Percentiles rank a stretch among this genome's conserved stretches.
Conservation (phyloP, 2,329 filamentous ascomycete species). For the Pestalotiopsis sp. region DNA sequence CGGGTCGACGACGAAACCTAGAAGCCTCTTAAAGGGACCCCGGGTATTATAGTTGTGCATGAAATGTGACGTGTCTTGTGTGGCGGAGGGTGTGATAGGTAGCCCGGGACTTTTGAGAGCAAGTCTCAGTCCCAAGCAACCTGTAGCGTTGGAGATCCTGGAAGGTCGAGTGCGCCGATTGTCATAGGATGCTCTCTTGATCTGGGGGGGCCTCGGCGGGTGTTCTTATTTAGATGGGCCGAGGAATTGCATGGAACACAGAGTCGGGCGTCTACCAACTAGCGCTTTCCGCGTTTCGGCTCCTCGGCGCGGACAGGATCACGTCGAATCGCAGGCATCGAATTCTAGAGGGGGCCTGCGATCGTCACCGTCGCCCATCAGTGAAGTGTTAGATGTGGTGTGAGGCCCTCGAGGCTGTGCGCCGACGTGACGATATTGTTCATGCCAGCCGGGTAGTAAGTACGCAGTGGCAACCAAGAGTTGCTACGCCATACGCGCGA, state of each 20-base stretch:
- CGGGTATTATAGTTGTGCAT: neutral
- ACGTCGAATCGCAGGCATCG: neutral
- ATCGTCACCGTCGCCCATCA: neutral
- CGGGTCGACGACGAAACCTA: neutral
- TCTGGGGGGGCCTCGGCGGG: too few species aligned
- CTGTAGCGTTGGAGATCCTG: neutral
- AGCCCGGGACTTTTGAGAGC: neutral
- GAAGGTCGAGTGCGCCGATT: neutral
- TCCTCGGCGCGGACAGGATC: neutral
- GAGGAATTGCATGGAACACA: neutral
- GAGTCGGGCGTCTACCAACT: neutral
- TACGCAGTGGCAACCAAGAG: neutral
- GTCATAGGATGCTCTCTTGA: too few species aligned
- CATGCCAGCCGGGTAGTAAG: neutral
- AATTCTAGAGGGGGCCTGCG: neutral
- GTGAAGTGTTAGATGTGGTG: neutral
- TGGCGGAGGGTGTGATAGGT: neutral
- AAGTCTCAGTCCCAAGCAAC: neutral
- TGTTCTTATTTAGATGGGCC: neutral
- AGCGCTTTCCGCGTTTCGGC: neutral
- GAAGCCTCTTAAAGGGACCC: neutral
- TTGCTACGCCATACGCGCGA: neutral
- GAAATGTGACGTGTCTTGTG: neutral
- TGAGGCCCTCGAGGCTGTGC: neutral
- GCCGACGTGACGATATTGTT: neutral